Conservation (phyloP, 805 yeast species). For the Brettanomyces sp. region DNA sequence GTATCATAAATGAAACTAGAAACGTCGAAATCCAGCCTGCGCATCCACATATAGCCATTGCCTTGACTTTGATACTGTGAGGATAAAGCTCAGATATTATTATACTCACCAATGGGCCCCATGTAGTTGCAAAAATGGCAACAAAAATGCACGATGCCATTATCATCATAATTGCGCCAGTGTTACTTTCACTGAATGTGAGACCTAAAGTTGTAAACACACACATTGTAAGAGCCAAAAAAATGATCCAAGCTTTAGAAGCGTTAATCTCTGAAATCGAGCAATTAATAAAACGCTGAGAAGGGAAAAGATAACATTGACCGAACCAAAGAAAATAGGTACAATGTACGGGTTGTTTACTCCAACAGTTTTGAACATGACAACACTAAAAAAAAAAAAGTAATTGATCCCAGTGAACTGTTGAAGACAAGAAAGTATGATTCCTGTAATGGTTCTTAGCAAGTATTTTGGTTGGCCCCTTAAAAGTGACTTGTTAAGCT, state of each 20-base stretch:
- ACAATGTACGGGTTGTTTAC: conserved; percentile 44
- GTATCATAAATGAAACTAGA: conserved; percentile 58
- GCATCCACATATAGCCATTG: conserved; percentile 47
- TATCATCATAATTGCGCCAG: conserved; percentile 46
- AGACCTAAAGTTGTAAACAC: conserved; percentile 51
- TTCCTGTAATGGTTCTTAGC: conserved; percentile 21
- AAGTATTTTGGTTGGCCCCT: conserved; percentile 24
- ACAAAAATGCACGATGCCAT: conserved; percentile 50
- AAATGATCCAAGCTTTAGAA: conserved; percentile 39
- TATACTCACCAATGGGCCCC: conserved; percentile 68
- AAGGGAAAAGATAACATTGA: conserved; percentile 45
- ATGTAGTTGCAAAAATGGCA: conserved; percentile 55
- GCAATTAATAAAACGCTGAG: conserved; percentile 40
- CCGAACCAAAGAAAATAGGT: conserved; percentile 44
- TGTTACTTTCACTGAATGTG: conserved; percentile 24
- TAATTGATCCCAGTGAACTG: conserved; percentile 61
- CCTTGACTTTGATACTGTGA: conserved; percentile 45
- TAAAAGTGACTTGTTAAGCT: conserved; percentile 8
- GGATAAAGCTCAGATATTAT: conserved; percentile 62
- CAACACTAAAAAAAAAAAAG: conserved; percentile 59
- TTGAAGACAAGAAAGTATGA: conserved; percentile 22
- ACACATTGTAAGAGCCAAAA: conserved; percentile 44
- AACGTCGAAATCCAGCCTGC: conserved; percentile 59
- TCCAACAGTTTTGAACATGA: conserved; percentile 44
- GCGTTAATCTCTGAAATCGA: conserved; percentile 34